A percentile compares a stretch with the other conserved stretches of the same genome.
Conservation (phyloP, 164 flowering plant genomes). For the Vitis labrusca region DNA sequence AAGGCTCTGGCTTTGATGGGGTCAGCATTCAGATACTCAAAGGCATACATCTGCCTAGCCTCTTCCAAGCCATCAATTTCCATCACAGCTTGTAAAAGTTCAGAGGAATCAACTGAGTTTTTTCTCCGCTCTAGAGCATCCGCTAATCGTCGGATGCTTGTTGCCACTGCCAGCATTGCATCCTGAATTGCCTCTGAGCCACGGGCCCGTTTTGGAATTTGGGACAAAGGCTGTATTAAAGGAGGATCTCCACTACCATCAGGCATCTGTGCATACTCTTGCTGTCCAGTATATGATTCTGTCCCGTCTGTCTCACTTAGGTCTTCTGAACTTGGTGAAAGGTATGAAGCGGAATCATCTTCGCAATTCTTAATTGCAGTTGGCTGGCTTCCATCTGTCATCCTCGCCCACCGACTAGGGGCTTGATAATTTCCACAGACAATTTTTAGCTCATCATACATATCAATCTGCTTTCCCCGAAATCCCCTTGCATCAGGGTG, state of each 20-base stretch:
- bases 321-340: slow-evolving; percentile 36
- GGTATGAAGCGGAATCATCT: slow-evolving; percentile 29
- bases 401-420: slow-evolving; percentile 36
- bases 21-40: slow-evolving; percentile 42
- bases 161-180: slow-evolving; percentile 37
- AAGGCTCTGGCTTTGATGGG: slow-evolving; percentile 43
- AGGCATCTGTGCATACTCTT: slow-evolving; percentile 21
- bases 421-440: slow-evolving; percentile 44
- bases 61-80: slow-evolving; percentile 45
- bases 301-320: slow-evolving; percentile 39
- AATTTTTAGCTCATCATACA: slow-evolving; percentile 41
- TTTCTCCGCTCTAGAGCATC: slow-evolving; percentile 36
- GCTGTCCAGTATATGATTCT: slow-evolving; percentile 32
- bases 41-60: slow-evolving; percentile 42
- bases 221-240: slow-evolving; percentile 20
- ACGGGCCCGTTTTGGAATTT: slow-evolving; percentile 31
- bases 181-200: slow-evolving; percentile 33
- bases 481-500: slow-evolving; percentile 42
- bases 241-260: slow-evolving; percentile 31
- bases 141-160: slow-evolving; percentile 36
- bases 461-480: slow-evolving; percentile 39
- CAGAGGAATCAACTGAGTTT: slow-evolving; percentile 24
- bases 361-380: slow-evolving; percentile 22
- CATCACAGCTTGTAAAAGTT: slow-evolving; percentile 39
- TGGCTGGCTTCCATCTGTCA: slow-evolving; percentile 24